phyloP scores from a whole-genome alignment of 1,284 basidiomycete species.

The Cutaneotrichosporon dermatis region DNA sequence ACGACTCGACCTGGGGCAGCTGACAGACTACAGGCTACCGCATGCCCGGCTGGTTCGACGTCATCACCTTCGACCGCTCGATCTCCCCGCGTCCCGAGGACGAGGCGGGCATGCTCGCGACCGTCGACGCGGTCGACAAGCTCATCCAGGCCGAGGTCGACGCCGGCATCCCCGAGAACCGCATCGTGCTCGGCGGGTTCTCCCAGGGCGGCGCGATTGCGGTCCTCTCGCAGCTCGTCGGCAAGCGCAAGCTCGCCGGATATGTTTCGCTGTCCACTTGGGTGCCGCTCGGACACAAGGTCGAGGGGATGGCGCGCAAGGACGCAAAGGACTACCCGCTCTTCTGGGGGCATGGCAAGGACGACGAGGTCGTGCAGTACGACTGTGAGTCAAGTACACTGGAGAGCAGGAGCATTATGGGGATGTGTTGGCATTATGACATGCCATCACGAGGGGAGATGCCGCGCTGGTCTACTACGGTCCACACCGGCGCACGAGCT shows the following conservation, averaged over 20 bases:
- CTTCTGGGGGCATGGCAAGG: constrained; percentile 83
- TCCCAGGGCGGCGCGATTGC: constrained; percentile 78
- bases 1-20: background rate
- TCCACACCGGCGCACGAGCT: too few relatives aligned
- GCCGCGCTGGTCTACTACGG: too few relatives aligned
- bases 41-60: constrained; percentile 64
- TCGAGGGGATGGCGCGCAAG: constrained; percentile 50
- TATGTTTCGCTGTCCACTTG: constrained; percentile 70
- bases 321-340: constrained; percentile 59
- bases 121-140: constrained; percentile 60
- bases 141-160: constrained; percentile 72
- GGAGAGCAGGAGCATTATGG: too few relatives aligned
- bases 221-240: constrained; percentile 66
- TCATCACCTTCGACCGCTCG: constrained; percentile 61
- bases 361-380: constrained; percentile 66
- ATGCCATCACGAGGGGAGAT: too few relatives aligned
- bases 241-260: constrained; percentile 66
- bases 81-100: constrained; percentile 63
- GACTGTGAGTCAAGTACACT: too few relatives aligned
- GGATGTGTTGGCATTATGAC: too few relatives aligned
- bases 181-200: constrained; percentile 74
- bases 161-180: constrained; percentile 60
- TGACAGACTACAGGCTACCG: constrained; percentile 26
- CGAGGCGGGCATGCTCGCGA: constrained; percentile 61
- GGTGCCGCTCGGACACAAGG: constrained; percentile 63